phyloP scores from a whole-genome alignment of 2,329 filamentous ascomycete species.

The Aspergillus sp. region DNA sequence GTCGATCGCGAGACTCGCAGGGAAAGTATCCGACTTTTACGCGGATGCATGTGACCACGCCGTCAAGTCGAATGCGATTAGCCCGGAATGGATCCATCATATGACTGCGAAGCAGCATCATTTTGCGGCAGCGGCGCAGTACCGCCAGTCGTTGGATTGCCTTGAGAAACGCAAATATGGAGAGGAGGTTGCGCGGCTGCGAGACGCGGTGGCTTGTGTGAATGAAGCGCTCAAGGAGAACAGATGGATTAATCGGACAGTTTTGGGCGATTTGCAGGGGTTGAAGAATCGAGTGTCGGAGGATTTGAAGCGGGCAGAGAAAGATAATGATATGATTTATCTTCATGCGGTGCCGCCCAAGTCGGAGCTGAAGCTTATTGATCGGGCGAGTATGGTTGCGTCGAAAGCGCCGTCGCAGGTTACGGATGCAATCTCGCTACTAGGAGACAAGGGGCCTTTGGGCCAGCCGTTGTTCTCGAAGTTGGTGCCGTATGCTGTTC shows the following conservation, averaged over 20 bases:
- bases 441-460: slow-evolving; percentile 78
- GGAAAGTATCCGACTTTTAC: slow-evolving; percentile 89
- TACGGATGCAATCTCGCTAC: slow-evolving; percentile 72
- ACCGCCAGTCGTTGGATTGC: slow-evolving; percentile 83
- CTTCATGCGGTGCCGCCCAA: slow-evolving; percentile 82
- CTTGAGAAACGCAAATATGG: slow-evolving; percentile 93
- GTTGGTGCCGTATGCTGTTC: slow-evolving; percentile 91
- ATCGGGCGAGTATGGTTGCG: slow-evolving; percentile 84
- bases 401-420: slow-evolving; percentile 79
- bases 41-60: slow-evolving; percentile 79
- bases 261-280: slow-evolving; percentile 77
- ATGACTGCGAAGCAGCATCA: slow-evolving; percentile 97
- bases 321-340: slow-evolving; percentile 96
- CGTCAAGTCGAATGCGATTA: slow-evolving; percentile 84
- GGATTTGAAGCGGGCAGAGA: slow-evolving; percentile 87
- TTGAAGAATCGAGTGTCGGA: slow-evolving; percentile 81
- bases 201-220: slow-evolving; percentile 78
- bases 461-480: slow-evolving; percentile 85
- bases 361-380: slow-evolving; percentile 79
- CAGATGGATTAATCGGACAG: slow-evolving; percentile 75
- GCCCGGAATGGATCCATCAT: slow-evolving; percentile 95
- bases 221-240: slow-evolving; percentile 84
- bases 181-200: slow-evolving; percentile 85
- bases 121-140: slow-evolving; percentile 94
- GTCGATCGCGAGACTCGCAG: slow-evolving; percentile 86